Evolutionary conservation across 2,329 filamentous ascomycete genomes (phyloP).

Genomic region (Exutisphaerella laricina): DNA sequence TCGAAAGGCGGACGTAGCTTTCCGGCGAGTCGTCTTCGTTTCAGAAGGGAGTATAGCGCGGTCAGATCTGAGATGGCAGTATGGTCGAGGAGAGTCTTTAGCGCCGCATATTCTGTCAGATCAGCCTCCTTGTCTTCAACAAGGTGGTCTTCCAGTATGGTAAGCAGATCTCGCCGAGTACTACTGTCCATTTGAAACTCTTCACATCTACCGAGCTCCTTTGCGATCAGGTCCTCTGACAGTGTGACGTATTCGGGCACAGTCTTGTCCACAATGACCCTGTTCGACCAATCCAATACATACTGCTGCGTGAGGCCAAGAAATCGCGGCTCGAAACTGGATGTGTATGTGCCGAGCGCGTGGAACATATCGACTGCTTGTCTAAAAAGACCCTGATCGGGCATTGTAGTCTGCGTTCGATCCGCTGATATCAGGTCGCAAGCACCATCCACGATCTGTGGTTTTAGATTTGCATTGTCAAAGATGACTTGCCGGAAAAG

Average conservation of each 20-base stretch:
- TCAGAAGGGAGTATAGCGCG: conserved; percentile 71
- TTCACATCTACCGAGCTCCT: conserved; percentile 72
- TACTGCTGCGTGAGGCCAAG: conserved; percentile 62
- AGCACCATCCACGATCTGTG: conserved; percentile 60
- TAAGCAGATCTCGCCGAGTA: conserved; percentile 71
- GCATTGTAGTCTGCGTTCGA: conserved; percentile 49
- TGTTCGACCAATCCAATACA: conserved; percentile 63
- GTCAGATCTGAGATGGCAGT: conserved; percentile 65
- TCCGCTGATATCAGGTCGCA: conserved; percentile 72
- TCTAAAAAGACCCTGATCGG: conserved; percentile 61
- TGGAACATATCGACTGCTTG: conserved; percentile 77
- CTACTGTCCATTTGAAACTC: conserved; percentile 74
- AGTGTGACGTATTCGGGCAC: conserved; percentile 71
- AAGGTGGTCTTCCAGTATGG: conserved; percentile 65
- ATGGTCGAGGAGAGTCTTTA: conserved; percentile 67
- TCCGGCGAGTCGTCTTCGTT: conserved; percentile 63
- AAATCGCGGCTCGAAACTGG: conserved; percentile 72
- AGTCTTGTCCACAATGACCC: conserved; percentile 54
- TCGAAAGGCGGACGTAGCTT: conserved; percentile 69
- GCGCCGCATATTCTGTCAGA: conserved; percentile 44
- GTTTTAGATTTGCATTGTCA: conserved; percentile 47
- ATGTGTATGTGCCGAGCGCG: conserved; percentile 74
- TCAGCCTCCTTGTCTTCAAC: conserved; percentile 59
- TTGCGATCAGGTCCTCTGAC: conserved; percentile 62
- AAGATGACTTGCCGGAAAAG: conserved; percentile 65